Conservation (phyloP, 352 stramenopile genomes). For the Globisporangium irregulare region DNA sequence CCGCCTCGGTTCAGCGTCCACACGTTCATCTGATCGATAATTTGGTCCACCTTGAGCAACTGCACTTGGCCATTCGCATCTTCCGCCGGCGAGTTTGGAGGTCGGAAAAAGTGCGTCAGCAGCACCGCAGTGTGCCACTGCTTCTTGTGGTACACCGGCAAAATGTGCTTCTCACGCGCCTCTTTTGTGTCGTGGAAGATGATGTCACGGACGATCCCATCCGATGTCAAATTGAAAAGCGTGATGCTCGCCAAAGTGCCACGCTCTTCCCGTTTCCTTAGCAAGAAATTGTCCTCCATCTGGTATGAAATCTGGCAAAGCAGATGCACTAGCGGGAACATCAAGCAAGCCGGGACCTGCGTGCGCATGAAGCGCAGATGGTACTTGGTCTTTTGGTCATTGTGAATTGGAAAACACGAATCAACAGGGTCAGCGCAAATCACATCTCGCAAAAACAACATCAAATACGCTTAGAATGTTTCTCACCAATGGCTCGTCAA, state of each 20-base stretch:
- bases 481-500: conserved; percentile 84
- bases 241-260: conserved; percentile 72
- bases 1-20: conserved; percentile 82
- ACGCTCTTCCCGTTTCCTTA: conserved; percentile 79
- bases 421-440: conserved; percentile 6
- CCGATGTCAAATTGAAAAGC: conserved; percentile 86
- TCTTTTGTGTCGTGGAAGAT: conserved; percentile 88
- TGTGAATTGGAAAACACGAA: not conserved
- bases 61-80: conserved; percentile 73
- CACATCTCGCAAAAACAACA: not conserved
- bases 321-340: conserved; percentile 83
- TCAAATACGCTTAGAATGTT: not conserved
- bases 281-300: conserved; percentile 80
- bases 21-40: conserved; percentile 86
- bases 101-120: conserved; percentile 81
- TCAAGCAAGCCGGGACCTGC: conserved; percentile 72
- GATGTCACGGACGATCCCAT: conserved; percentile 81
- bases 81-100: conserved; percentile 68
- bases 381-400: conserved; percentile 68
- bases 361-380: conserved; percentile 77
- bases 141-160: conserved; percentile 84
- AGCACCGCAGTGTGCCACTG: conserved; percentile 84
- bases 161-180: conserved; percentile 78
- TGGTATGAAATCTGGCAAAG: conserved; percentile 89
- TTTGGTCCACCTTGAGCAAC: conserved; percentile 84